Evolutionary conservation across 1,284 basidiomycete species (phyloP).

Genomic region (Volvariella volvacea): DNA sequence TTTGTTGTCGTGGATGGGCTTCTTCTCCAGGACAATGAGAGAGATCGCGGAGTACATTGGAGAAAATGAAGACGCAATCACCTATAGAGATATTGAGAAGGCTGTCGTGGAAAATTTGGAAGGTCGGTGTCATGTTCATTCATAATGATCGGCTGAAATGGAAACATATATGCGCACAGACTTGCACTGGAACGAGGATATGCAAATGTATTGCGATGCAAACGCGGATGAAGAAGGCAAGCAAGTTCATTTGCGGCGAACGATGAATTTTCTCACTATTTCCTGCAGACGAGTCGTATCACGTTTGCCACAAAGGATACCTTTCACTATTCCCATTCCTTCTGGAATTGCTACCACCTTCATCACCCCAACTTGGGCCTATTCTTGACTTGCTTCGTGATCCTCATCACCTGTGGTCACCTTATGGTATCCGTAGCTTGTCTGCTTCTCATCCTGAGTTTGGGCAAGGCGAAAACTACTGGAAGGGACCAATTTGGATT

Average conservation of each 20-base stretch:
- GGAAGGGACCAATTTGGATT: conserved; percentile 94
- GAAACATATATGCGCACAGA: conserved; percentile 40
- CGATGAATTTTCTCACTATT: background rate
- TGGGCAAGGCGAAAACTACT: conserved; percentile 91
- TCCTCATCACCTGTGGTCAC: conserved; percentile 84
- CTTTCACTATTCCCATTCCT: conserved; percentile 91
- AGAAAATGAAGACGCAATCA: conserved; percentile 72
- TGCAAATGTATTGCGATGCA: conserved; percentile 90
- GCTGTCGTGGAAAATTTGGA: conserved; percentile 85
- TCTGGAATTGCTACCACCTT: conserved; percentile 67
- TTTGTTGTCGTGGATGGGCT: conserved; percentile 92
- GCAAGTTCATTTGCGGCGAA: conserved; percentile 10
- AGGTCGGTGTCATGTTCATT: conserved; percentile 40
- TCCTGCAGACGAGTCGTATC: conserved; percentile 75
- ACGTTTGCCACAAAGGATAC: conserved; percentile 89
- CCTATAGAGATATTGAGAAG: conserved; percentile 71
- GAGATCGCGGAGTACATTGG: conserved; percentile 81
- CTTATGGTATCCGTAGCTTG: conserved; percentile 83
- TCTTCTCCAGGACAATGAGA: conserved; percentile 85
- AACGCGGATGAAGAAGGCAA: conserved; percentile 79
- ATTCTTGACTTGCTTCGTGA: conserved; percentile 78
- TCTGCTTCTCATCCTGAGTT: conserved; percentile 82
- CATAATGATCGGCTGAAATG: background rate
- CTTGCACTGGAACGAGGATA: conserved; percentile 86
- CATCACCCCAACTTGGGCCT: conserved; percentile 72